Conservation (phyloP, 2,329 filamentous ascomycete genomes). For the Claviceps sorghi region DNA sequence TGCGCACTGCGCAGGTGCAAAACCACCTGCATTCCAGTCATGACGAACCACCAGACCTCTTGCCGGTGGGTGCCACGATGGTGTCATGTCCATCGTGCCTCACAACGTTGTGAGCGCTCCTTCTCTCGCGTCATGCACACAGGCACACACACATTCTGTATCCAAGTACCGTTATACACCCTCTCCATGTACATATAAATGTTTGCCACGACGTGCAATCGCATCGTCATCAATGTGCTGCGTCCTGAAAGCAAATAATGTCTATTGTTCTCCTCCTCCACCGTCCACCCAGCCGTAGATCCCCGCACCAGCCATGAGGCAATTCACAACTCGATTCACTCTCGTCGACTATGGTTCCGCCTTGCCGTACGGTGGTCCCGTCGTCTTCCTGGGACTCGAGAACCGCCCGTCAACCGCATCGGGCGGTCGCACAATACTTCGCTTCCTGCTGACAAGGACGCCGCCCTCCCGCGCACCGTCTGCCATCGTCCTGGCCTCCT, state of each 20-base stretch:
- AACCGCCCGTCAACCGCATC: slow-evolving; percentile 67
- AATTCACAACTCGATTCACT: neutral
- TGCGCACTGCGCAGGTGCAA: too few relatives aligned
- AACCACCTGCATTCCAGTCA: too few relatives aligned
- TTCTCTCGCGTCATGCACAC: too few relatives aligned
- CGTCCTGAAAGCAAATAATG: too few relatives aligned
- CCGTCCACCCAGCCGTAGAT: neutral
- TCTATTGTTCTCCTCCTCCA: neutral
- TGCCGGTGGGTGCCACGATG: too few relatives aligned
- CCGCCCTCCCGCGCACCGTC: slow-evolving; percentile 15
- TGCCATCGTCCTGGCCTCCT: slow-evolving; percentile 29
- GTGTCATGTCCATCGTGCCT: too few relatives aligned
- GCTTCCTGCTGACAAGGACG: slow-evolving; percentile 29
- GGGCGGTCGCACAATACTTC: slow-evolving; percentile 55
- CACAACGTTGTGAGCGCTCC: too few relatives aligned
- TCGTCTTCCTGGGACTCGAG: slow-evolving; percentile 37
- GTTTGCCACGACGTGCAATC: too few relatives aligned
- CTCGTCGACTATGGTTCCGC: neutral
- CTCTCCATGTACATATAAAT: too few relatives aligned
- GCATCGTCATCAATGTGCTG: neutral
- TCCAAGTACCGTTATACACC: too few relatives aligned
- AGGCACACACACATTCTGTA: too few relatives aligned
- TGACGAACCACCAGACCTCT: too few relatives aligned
- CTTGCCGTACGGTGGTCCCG: neutral
- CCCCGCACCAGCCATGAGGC: neutral